Evolutionary conservation across 2,329 filamentous ascomycete genomes (phyloP), one percentile per base, ranked within the genome.

Genomic region (Claviceps fusiformis): DNA sequence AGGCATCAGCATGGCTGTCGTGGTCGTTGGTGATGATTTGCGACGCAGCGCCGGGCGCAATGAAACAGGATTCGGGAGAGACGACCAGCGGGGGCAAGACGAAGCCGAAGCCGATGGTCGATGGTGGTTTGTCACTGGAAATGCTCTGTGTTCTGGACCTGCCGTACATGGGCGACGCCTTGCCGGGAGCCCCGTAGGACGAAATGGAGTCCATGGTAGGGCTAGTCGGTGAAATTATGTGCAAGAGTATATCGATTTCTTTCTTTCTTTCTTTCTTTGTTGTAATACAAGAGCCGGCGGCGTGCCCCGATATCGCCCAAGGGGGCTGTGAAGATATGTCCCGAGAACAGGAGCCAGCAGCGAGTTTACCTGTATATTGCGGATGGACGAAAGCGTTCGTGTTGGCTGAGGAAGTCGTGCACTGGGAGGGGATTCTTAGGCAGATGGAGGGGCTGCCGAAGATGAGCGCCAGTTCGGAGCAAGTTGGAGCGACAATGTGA

Each of bases 1-100:
- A 85, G 52, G 82, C 75, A 61, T 83, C 81, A 56, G 83, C 78
- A 65, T 86, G 83, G 61, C 80, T 83, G 64, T 92, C 87, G 70
- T 93, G 86, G 65, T 95, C 86, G 65, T 90, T 89, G 56, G 89
- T 92, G 62, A 97, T 85, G 59, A 95, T 92, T 67, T 96, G 89
- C 19, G 89, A 90, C 53, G 92, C 93, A 56, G 92, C 89, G 49
- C 89, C 86, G 37, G 83, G 77, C 50, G 92, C 91, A 64, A 98
- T 91, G 71, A 95, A 98, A 19, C 84, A 87, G 35, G 93, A 85
- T 60, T 86, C 76, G 10, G 92, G 93, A 49, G 83, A 83, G 56
- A 92, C 79, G 52, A 75, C 74, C 39, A 80, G 68, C 19, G 89
- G 86, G 53, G 87, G 86, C 50, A 82, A 80, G 68, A 81, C 76